Conservation (phyloP, 148 eudicot genomes). For the Amaranthus cruentus region DNA sequence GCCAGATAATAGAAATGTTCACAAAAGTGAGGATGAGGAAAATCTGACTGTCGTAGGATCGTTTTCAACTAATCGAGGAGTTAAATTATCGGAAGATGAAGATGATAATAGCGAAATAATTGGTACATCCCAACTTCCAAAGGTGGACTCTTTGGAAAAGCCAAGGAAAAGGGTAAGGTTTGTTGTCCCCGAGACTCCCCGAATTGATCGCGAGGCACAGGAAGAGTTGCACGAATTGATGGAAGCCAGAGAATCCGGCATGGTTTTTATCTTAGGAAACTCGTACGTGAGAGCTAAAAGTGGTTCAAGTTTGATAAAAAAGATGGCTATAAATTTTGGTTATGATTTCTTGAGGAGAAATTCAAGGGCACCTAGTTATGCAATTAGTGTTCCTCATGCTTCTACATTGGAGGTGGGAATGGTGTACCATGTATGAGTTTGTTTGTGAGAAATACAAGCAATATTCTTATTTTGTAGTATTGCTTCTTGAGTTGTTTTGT, state of each 20-base stretch:
- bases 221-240: constrained; percentile 68
- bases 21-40: constrained; percentile 35
- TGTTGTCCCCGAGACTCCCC: constrained; percentile 63
- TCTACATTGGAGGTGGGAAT: constrained; percentile 94
- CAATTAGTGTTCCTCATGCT: constrained; percentile 69
- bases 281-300: constrained; percentile 76
- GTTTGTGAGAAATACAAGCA: background rate
- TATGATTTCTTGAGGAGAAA: constrained; percentile 91
- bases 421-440: constrained; percentile 69
- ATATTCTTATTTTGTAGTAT: constrained; percentile 1
- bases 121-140: constrained; percentile 31
- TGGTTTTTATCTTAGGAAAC: constrained; percentile 81
- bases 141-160: constrained; percentile 33
- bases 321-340: constrained; percentile 63
- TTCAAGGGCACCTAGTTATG: constrained; percentile 61
- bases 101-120: constrained; percentile 16
- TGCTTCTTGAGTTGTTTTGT: constrained; percentile 4
- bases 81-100: constrained; percentile 37
- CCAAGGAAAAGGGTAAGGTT: constrained; percentile 73
- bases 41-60: constrained; percentile 73
- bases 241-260: constrained; percentile 88
- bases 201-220: constrained; percentile 35
- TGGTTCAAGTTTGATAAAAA: constrained; percentile 78
- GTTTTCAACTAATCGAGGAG: constrained; percentile 40
- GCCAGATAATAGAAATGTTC: constrained; percentile 20